A percentile compares a stretch with the other conserved stretches of the same genome.
Conservation (phyloP, 164 flowering plant genomes). For the Kalanchoe fedtschenkoi region DNA sequence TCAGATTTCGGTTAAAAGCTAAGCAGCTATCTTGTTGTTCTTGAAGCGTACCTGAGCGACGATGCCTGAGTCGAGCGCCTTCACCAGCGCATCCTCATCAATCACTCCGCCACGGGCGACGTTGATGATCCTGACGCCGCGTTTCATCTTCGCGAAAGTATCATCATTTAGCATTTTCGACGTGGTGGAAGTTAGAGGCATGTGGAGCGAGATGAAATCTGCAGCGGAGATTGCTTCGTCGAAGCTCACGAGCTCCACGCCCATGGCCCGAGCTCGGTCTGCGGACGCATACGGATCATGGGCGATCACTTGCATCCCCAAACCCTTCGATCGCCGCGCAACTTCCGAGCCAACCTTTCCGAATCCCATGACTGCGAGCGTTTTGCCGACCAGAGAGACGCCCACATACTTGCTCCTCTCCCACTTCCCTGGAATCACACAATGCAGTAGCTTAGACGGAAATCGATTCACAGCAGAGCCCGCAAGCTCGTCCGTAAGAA, state of each 20-base stretch:
- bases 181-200: conserved; percentile 80
- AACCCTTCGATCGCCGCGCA: conserved; percentile 78
- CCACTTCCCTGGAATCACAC: conserved; percentile 51
- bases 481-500: too few species aligned
- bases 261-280: conserved; percentile 82
- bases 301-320: conserved; percentile 81
- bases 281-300: conserved; percentile 93
- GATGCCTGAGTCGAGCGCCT: conserved; percentile 66
- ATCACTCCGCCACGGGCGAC: conserved; percentile 93
- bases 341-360: conserved; percentile 93
- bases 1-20: too few species aligned
- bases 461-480: too few species aligned
- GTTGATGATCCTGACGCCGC: conserved; percentile 69
- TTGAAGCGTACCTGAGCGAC: conserved; percentile 58
- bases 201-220: conserved; percentile 78
- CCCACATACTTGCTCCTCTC: conserved; percentile 71
- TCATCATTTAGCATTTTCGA: conserved; percentile 74
- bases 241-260: conserved; percentile 69
- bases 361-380: conserved; percentile 75
- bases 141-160: conserved; percentile 74
- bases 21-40: too few species aligned
- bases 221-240: conserved; percentile 65
- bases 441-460: not conserved
- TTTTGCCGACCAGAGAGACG: conserved; percentile 79
- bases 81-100: conserved; percentile 76